phyloP scores from a whole-genome alignment of 2,329 filamentous ascomycete genomes.

The Neopestalotiopsis sp. region DNA sequence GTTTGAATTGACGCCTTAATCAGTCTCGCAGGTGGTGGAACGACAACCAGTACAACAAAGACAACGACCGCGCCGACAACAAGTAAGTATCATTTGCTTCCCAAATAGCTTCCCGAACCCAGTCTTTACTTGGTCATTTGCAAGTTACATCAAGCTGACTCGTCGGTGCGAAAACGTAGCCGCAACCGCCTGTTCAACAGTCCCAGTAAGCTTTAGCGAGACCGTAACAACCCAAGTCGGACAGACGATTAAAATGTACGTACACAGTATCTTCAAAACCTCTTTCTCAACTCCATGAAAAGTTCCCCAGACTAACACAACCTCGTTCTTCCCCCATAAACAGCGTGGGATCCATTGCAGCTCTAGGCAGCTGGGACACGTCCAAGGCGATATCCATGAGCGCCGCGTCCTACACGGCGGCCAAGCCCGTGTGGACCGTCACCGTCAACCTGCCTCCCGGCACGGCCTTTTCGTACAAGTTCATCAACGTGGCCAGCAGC shows the following conservation, averaged over 20 bases:
- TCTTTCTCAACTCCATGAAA: not conserved
- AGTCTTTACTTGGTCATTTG: not conserved
- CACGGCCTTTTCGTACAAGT: slow-evolving; percentile 58
- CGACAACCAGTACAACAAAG: slow-evolving; percentile 11
- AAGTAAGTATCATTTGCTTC: slow-evolving; percentile 4
- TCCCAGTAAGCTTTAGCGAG: slow-evolving; percentile 39
- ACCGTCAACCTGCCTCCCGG: slow-evolving; percentile 53
- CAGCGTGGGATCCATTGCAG: slow-evolving; percentile 26
- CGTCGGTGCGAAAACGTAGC: not conserved
- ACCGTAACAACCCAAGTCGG: slow-evolving; percentile 46
- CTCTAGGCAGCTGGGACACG: slow-evolving; percentile 57
- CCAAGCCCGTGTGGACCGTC: slow-evolving; percentile 55
- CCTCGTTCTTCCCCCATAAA: not conserved
- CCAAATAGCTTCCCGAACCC: too few species aligned
- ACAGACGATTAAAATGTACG: slow-evolving; percentile 41
- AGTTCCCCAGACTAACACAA: too few species aligned
- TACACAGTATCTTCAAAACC: too few species aligned
- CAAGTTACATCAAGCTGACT: not conserved
- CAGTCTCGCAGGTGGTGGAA: slow-evolving; percentile 1
- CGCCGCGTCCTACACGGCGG: slow-evolving; percentile 52
- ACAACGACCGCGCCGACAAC: slow-evolving; percentile 10
- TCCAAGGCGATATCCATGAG: slow-evolving; percentile 49
- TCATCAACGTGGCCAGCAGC: slow-evolving; percentile 51
- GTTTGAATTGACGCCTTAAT: slow-evolving; percentile 16
- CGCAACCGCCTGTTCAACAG: slow-evolving; percentile 15